Conservation (phyloP, 495 filamentous ascomycete genomes). For the Xylaria nigripes region DNA sequence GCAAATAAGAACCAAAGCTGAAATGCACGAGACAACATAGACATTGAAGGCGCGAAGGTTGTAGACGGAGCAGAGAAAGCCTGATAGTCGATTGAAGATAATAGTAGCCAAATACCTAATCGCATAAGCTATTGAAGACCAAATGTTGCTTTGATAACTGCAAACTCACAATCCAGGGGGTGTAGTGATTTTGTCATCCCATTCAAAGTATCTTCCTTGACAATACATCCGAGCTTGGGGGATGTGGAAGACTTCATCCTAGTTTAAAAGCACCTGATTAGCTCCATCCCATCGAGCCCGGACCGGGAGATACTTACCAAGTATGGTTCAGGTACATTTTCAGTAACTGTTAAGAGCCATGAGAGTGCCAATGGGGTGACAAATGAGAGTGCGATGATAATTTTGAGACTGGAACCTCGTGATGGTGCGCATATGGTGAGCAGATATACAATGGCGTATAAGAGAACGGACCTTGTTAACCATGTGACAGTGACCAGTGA, state of each 20-base stretch:
- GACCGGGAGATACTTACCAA: constrained; percentile 45
- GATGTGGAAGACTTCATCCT: constrained; percentile 96
- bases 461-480: neutral
- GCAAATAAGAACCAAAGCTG: constrained; percentile 8
- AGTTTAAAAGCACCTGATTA: constrained; percentile 1
- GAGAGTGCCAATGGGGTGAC: constrained; percentile 4
- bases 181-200: constrained; percentile 97
- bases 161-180: constrained; percentile 73
- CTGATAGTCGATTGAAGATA: constrained; percentile 25
- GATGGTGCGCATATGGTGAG: neutral
- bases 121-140: constrained; percentile 14
- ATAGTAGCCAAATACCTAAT: constrained; percentile 48
- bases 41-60: constrained; percentile 47
- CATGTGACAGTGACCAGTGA: neutral
- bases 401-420: neutral
- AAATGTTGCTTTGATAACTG: constrained; percentile 1
- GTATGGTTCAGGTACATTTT: constrained; percentile 69
- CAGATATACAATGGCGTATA: neutral
- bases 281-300: constrained; percentile 4
- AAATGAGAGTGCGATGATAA: neutral
- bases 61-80: constrained; percentile 34
- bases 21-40: constrained; percentile 30
- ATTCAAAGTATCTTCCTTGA: constrained; percentile 58
- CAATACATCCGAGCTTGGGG: constrained; percentile 88
- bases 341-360: constrained; percentile 35